phyloP scores from a whole-genome alignment of 2,329 filamentous ascomycete genomes.

The Pyricularia grisea region DNA sequence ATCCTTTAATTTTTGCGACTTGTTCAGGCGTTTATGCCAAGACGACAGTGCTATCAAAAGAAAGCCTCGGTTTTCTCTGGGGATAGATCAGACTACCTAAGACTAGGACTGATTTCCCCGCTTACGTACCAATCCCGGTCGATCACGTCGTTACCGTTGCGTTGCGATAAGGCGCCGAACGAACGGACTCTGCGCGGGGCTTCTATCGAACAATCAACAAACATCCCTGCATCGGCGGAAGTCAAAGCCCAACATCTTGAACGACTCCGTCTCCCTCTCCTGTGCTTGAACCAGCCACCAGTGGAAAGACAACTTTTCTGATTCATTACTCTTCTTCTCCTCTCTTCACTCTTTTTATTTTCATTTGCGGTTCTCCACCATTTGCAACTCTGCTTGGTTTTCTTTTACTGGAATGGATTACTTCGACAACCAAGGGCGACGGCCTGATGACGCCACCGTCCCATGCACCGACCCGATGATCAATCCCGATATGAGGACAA shows the following conservation, averaged over 20 bases:
- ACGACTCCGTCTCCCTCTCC: background rate
- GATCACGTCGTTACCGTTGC: background rate
- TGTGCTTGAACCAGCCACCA: background rate
- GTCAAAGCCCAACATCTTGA: background rate
- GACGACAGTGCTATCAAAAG: background rate
- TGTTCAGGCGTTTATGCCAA: background rate
- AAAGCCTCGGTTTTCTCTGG: background rate
- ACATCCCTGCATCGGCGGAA: background rate
- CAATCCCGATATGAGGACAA: background rate
- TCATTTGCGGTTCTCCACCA: background rate
- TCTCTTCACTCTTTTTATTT: background rate
- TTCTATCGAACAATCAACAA: background rate
- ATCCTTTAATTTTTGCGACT: background rate
- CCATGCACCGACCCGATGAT: background rate
- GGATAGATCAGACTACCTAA: background rate
- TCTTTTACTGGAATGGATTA: background rate
- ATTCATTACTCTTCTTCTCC: background rate
- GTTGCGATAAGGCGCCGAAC: background rate
- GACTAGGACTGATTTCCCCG: background rate
- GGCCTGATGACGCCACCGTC: background rate
- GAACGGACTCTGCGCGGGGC: background rate
- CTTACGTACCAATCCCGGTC: background rate
- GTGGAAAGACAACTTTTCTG: background rate
- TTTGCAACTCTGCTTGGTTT: background rate
- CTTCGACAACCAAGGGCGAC: background rate